Percentiles rank a stretch among this genome's conserved stretches.
Conservation (phyloP, 2,329 filamentous ascomycete genomes). For the Pestalotiopsis sp. region DNA sequence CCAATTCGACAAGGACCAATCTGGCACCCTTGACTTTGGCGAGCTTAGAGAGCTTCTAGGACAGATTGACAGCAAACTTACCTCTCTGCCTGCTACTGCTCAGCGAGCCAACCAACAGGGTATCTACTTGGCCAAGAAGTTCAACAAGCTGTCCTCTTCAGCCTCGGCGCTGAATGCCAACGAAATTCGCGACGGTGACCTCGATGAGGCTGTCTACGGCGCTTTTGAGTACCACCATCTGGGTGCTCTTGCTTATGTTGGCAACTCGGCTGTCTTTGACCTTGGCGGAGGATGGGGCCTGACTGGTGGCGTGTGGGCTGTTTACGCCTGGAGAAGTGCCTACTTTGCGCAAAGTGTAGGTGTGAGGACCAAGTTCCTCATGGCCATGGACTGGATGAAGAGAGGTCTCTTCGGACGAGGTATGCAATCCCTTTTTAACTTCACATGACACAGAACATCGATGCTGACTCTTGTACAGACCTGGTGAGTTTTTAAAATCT, state of each 20-base stretch:
- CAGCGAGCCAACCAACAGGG: slow-evolving; percentile 97
- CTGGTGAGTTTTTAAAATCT: slow-evolving; percentile 29
- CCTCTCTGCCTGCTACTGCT: slow-evolving; percentile 90
- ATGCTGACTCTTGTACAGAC: slow-evolving; percentile 22
- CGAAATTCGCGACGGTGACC: slow-evolving; percentile 82
- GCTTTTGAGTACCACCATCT: slow-evolving; percentile 94
- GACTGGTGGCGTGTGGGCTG: slow-evolving; percentile 83
- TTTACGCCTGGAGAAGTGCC: slow-evolving; percentile 93
- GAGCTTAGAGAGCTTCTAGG: slow-evolving; percentile 86
- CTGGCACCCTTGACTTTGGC: slow-evolving; percentile 89
- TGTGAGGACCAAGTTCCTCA: slow-evolving; percentile 80
- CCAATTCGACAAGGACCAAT: slow-evolving; percentile 90
- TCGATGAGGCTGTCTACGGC: slow-evolving; percentile 91
- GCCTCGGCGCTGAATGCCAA: slow-evolving; percentile 77
- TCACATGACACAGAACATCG: neutral
- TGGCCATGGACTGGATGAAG: slow-evolving; percentile 99
- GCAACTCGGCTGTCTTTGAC: slow-evolving; percentile 95
- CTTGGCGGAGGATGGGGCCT: slow-evolving; percentile 76
- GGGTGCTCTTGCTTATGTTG: slow-evolving; percentile 90
- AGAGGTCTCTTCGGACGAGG: slow-evolving; percentile 92
- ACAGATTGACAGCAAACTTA: slow-evolving; percentile 94
- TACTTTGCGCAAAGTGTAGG: slow-evolving; percentile 99
- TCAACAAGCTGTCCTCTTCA: slow-evolving; percentile 85
- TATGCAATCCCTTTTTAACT: slow-evolving; percentile 40
- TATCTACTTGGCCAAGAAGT: slow-evolving; percentile 86